Conservation (phyloP, 345 rosid genomes). For the Conringia planisiliqua region DNA sequence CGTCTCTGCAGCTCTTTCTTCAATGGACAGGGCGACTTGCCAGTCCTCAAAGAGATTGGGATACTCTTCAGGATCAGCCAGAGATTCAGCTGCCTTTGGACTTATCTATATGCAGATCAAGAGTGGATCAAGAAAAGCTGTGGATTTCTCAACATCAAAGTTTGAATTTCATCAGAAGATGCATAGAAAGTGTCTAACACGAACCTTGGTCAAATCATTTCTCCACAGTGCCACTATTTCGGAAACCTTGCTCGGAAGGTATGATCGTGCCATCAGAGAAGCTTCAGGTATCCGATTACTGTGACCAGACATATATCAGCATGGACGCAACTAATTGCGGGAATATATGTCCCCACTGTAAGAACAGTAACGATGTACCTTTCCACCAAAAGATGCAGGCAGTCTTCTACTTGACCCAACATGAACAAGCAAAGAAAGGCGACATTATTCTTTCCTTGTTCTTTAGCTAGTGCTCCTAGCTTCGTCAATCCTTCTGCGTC, state of each 20-base stretch:
- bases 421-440: constrained; percentile 86
- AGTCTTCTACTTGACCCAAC: constrained; percentile 91
- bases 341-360: constrained; percentile 15
- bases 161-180: not conserved
- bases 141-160: constrained; percentile 5
- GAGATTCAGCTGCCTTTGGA: constrained; percentile 94
- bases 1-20: constrained; percentile 63
- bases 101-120: constrained; percentile 54
- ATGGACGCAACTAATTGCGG: not conserved
- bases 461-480: constrained; percentile 76
- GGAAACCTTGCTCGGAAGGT: constrained; percentile 93
- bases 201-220: constrained; percentile 83
- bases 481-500: constrained; percentile 81
- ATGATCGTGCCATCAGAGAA: constrained; percentile 94
- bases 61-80: constrained; percentile 97
- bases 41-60: constrained; percentile 93
- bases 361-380: constrained; percentile 45
- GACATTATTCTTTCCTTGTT: constrained; percentile 94
- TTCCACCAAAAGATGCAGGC: constrained; percentile 87
- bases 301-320: constrained; percentile 35
- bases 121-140: constrained; percentile 1
- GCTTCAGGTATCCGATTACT: constrained; percentile 99
- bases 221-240: constrained; percentile 91
- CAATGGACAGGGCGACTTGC: constrained; percentile 82
- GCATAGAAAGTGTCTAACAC: not conserved